phyloP scores from a whole-genome alignment of 306 rosid genomes.

The Sindora glabra region DNA sequence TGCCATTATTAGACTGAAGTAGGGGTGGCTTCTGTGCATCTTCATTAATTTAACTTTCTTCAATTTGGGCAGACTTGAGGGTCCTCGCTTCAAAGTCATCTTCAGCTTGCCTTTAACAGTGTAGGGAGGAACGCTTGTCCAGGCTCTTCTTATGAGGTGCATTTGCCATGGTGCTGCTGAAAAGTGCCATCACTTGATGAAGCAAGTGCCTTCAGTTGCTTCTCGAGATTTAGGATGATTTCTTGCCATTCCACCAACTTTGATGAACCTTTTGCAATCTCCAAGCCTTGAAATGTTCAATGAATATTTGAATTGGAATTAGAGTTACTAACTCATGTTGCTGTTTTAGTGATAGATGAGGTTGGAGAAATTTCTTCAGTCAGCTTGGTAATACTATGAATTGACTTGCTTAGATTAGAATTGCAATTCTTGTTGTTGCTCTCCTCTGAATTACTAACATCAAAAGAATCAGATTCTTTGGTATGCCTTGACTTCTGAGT shows the following conservation, averaged over 20 bases:
- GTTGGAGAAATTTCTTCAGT: slow-evolving; percentile 39
- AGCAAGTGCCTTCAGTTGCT: slow-evolving; percentile 69
- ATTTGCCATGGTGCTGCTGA: slow-evolving; percentile 19
- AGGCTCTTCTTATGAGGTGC: slow-evolving; percentile 29
- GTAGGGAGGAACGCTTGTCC: slow-evolving; percentile 49
- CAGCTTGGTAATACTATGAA: slow-evolving; percentile 42
- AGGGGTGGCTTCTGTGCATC: slow-evolving; percentile 18
- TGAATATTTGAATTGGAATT: neutral
- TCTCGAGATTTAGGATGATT: slow-evolving; percentile 59
- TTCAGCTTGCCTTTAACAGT: slow-evolving; percentile 54
- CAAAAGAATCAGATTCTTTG: slow-evolving; percentile 21
- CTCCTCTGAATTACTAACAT: slow-evolving; percentile 6
- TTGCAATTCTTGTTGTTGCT: too few relatives aligned
- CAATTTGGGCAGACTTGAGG: slow-evolving; percentile 11
- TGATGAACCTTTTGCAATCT: slow-evolving; percentile 70
- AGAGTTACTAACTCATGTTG: neutral
- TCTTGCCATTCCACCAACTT: slow-evolving; percentile 86
- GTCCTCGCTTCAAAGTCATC: slow-evolving; percentile 29
- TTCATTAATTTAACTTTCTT: slow-evolving; percentile 15
- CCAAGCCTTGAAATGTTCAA: slow-evolving; percentile 56
- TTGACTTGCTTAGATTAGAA: slow-evolving; percentile 27
- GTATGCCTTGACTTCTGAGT: slow-evolving; percentile 8
- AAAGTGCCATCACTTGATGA: slow-evolving; percentile 44
- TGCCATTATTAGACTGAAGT: slow-evolving; percentile 22
- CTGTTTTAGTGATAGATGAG: slow-evolving; percentile 22